A percentile compares a stretch with the other conserved stretches of the same genome.
phyloP scores from a whole-genome alignment of 768 basidiomycete genomes.

The Sarcomyxa edulis region DNA sequence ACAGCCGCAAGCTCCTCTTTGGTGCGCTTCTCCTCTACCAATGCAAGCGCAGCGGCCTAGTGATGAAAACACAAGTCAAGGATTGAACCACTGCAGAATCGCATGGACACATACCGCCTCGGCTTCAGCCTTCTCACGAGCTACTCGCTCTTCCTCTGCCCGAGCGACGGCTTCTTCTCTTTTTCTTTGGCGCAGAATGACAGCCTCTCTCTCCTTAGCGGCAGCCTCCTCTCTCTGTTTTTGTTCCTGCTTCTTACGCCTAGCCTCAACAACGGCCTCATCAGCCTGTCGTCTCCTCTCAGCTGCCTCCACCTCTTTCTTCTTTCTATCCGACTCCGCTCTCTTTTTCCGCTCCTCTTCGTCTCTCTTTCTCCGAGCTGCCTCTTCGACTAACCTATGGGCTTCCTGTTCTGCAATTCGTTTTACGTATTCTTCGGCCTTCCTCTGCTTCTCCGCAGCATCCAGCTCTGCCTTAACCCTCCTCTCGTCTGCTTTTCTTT shows the following conservation, averaged over 20 bases:
- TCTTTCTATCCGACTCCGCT: too few relatives aligned
- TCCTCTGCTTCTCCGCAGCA: constrained; percentile 2
- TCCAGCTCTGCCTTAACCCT: constrained; percentile 9
- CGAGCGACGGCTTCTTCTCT: constrained; percentile 3
- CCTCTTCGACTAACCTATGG: too few relatives aligned
- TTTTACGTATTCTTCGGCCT: constrained; percentile 1
- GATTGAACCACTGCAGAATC: too few relatives aligned
- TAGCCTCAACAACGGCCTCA: too few relatives aligned
- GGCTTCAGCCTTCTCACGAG: constrained; percentile 1
- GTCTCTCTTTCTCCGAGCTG: too few relatives aligned
- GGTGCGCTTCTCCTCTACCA: constrained; percentile 11
- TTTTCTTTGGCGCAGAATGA: neutral
- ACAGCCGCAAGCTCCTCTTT: constrained; percentile 11
- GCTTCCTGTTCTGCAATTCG: neutral
- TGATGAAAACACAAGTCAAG: too few relatives aligned
- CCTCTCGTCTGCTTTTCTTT: neutral
- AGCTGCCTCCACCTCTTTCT: too few relatives aligned
- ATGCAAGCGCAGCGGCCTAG: too few relatives aligned
- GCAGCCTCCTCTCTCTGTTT: constrained; percentile 1
- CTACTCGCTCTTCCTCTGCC: constrained; percentile 3
- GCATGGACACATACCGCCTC: too few relatives aligned
- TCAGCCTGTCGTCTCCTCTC: too few relatives aligned
- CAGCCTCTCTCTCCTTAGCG: too few relatives aligned
- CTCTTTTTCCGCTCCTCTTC: too few relatives aligned
- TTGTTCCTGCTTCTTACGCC: neutral